phyloP scores from a whole-genome alignment of 2,329 filamentous ascomycete species.

The Curvularia lunata region DNA sequence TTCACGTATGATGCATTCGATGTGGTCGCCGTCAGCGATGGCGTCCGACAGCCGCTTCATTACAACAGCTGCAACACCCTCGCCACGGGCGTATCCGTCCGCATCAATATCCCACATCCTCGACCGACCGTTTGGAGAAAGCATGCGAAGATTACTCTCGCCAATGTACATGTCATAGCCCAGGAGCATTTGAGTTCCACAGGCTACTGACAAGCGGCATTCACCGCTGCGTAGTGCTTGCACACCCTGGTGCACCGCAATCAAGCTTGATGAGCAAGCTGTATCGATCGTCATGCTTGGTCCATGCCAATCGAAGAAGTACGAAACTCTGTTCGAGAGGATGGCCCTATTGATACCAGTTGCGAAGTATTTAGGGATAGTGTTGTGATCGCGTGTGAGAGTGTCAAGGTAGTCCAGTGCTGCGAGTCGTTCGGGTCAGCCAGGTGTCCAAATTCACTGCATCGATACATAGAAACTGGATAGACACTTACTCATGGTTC shows the following conservation, averaged over 20 bases:
- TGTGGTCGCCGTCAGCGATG: constrained; percentile 60
- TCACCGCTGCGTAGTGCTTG: constrained; percentile 16
- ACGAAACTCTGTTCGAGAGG: constrained; percentile 43
- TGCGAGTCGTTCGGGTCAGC: too few relatives aligned
- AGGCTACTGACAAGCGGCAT: too few relatives aligned
- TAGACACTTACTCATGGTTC: too few relatives aligned
- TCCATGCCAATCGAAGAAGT: constrained; percentile 46
- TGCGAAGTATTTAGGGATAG: too few relatives aligned
- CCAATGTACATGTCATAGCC: constrained; percentile 17
- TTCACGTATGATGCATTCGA: constrained; percentile 49
- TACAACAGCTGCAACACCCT: constrained; percentile 49
- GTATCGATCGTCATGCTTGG: constrained; percentile 50
- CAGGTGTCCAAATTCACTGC: too few relatives aligned
- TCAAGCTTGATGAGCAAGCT: constrained; percentile 44
- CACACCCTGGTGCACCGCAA: constrained; percentile 30
- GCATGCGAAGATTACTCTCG: constrained; percentile 19
- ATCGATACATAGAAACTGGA: too few relatives aligned
- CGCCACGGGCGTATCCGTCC: constrained; percentile 67
- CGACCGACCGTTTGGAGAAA: constrained; percentile 30
- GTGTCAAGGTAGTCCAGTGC: too few relatives aligned
- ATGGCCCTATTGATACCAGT: too few relatives aligned
- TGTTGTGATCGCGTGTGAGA: too few relatives aligned
- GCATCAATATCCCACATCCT: constrained; percentile 48
- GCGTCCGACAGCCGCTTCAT: constrained; percentile 64
- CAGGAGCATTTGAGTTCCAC: too few relatives aligned